These are phyloP conservation scores for Cutaneotrichosporon spelunceum DNA, from an alignment of 1,284 basidiomycete genomes.

Conservation along the genomic window DNA sequence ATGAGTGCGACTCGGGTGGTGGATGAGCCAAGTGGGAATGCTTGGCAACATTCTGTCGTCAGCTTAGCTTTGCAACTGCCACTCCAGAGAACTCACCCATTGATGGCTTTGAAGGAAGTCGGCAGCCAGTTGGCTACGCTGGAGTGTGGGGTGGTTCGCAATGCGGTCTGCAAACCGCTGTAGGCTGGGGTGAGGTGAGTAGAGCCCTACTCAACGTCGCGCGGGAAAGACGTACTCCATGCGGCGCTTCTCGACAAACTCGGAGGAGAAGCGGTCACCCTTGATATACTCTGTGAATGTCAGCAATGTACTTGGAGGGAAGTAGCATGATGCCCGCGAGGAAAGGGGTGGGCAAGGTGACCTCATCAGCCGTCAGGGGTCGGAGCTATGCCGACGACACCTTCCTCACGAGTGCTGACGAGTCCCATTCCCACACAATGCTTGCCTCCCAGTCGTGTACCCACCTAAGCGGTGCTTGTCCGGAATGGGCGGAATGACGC, in stretches of 20 bases:
- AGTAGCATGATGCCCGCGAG: neutral
- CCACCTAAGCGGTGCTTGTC: constrained; percentile 92
- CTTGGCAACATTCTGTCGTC: constrained; percentile 82
- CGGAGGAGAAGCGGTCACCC: constrained; percentile 91
- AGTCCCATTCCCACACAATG: neutral
- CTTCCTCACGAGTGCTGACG: neutral
- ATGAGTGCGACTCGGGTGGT: constrained; percentile 71
- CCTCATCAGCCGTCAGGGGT: neutral
- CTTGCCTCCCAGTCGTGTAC: constrained; percentile 36
- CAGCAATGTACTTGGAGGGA: neutral
- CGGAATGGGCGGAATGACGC: constrained; percentile 90
- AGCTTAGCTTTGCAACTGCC: neutral
- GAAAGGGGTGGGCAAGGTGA: neutral
- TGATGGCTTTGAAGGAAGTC: constrained; percentile 94
- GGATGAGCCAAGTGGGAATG: constrained; percentile 88
- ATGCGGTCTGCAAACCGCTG: constrained; percentile 89
- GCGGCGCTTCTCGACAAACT: constrained; percentile 90
- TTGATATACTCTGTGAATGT: constrained; percentile 79
- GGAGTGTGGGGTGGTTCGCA: constrained; percentile 88
- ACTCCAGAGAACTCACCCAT: constrained; percentile 67
- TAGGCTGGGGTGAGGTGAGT: constrained; percentile 60
- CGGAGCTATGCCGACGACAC: too few relatives aligned
- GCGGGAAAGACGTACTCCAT: constrained; percentile 66
- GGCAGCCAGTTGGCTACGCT: constrained; percentile 79
- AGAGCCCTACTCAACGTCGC: neutral